Conservation (phyloP, 495 filamentous ascomycete genomes). For the Daldinia vernicosa region DNA sequence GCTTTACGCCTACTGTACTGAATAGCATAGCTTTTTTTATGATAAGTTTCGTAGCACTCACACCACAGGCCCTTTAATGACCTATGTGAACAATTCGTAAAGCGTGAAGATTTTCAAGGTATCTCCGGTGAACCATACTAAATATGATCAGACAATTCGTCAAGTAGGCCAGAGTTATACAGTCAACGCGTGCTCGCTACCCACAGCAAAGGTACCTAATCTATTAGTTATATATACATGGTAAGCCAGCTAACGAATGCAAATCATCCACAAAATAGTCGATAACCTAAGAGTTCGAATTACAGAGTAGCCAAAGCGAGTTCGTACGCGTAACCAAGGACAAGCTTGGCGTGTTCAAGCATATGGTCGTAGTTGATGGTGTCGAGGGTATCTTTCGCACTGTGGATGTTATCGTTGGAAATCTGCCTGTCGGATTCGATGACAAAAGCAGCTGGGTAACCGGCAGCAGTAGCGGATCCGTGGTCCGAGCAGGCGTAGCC, state of each 20-base stretch:
- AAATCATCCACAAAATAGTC: not conserved
- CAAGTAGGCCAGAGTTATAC: too few relatives aligned
- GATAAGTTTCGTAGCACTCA: not conserved
- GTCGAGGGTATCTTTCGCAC: constrained; percentile 43
- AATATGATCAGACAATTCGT: too few relatives aligned
- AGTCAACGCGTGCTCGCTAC: too few relatives aligned
- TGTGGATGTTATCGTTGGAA: constrained; percentile 42
- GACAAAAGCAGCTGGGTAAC: constrained; percentile 47
- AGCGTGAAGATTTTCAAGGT: too few relatives aligned
- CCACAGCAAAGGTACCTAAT: too few relatives aligned
- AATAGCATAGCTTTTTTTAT: constrained; percentile 21
- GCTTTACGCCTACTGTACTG: constrained; percentile 31
- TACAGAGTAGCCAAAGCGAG: constrained; percentile 26
- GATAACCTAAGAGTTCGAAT: not conserved
- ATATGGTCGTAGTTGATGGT: constrained; percentile 33
- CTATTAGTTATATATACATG: too few relatives aligned
- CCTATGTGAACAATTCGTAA: too few relatives aligned
- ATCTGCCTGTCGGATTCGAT: constrained; percentile 44
- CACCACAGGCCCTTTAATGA: not conserved
- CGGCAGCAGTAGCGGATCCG: constrained; percentile 43
- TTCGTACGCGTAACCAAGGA: constrained; percentile 39
- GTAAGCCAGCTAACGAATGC: not conserved
- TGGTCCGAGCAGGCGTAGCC: constrained; percentile 64
- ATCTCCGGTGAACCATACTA: too few relatives aligned
- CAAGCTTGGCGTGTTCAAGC: constrained; percentile 34